phyloP scores from a whole-genome alignment of 148 eudicot genomes.

The Rhododendron griersonianum region DNA sequence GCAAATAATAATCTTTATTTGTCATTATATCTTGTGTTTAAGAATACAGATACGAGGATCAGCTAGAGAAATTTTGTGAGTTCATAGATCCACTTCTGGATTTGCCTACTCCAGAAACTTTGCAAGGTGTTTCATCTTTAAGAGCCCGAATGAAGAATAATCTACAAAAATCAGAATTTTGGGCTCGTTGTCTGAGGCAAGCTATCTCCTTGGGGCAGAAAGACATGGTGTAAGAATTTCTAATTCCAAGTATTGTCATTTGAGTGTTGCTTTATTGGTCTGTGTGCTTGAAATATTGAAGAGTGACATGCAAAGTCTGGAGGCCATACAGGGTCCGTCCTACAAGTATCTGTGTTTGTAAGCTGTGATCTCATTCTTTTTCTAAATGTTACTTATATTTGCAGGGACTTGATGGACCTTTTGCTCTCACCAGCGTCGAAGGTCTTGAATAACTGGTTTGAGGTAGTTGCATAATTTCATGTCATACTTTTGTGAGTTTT shows the following conservation, averaged over 20 bases:
- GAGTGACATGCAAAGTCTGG: neutral
- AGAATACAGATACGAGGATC: conserved; percentile 68
- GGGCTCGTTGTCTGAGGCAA: conserved; percentile 75
- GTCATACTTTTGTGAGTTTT: neutral
- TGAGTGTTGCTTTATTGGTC: neutral
- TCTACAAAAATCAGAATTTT: conserved; percentile 64
- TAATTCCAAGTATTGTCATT: neutral
- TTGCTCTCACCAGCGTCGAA: conserved; percentile 89
- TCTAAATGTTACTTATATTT: conserved; percentile 9
- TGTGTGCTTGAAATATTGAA: neutral
- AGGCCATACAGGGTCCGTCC: too few relatives aligned
- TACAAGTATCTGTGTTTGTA: neutral
- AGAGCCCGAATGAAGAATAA: conserved; percentile 56
- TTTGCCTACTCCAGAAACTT: conserved; percentile 74
- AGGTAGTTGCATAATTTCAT: conserved; percentile 47
- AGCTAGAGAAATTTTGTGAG: conserved; percentile 79
- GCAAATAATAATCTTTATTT: neutral
- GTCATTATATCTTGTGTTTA: conserved; percentile 1
- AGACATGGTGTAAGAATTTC: conserved; percentile 74
- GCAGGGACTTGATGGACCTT: conserved; percentile 91
- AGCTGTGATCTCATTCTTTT: neutral
- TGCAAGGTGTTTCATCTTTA: conserved; percentile 52
- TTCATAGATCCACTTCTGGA: conserved; percentile 88
- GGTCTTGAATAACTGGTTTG: conserved; percentile 97
- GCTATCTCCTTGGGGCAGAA: conserved; percentile 79